Base-by-base conservation (phyloP, 1,139 yeast species). In the Zygosaccharomyces pseudobailii region DNA sequence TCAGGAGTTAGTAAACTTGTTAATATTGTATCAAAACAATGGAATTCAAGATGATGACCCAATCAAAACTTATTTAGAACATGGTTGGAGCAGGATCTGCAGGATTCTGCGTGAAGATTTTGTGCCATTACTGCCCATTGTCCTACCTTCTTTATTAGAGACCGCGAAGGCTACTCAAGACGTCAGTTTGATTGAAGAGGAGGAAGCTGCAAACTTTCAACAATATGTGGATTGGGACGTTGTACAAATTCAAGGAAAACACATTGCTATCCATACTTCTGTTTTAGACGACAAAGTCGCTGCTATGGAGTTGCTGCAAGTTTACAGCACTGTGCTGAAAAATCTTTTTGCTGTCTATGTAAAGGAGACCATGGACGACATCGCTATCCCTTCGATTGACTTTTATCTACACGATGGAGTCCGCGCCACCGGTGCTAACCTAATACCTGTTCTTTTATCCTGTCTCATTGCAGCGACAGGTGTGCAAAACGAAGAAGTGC, bases 221-320 rank as follows among this genome's bases (percentile, higher is more conserved):
- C 84, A 82, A 59, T 87, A 87, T 59, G 96, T 90, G 43, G 96
- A 90, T 53, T 92, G 97, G 95, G 98, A 92, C 62, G 94, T 92
- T 41, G 84, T 92, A 48, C 90, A 88, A 56, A 72, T 89, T 35
- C 83, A 90, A 25, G 98, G 98, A 46, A 90, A 88, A 66, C 90
- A 87, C 62, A 82, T 94, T 62, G 98, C 97, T 22, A 89, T 92
- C 45, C 96, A 90, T 65, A 88, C 97, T 3, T 88, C 96, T 17
- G 75, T 87, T 19, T 74, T 92, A 53, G 98, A 92, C 62, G 97
- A 90, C 56, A 92, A 94, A 70, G 90, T 88, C 6, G 76, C 84
- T 33, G 97, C 98, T 4, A 84, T 92, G 74, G 97, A 92, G 62
- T 73, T 92, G 50, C 74, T 92, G 49, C 80, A 89, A 56, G 79